Evolutionary conservation across 2,329 filamentous ascomycete species (phyloP), one percentile per base, ranked within the genome.

Genomic region (Xylariaceae sp.): DNA sequence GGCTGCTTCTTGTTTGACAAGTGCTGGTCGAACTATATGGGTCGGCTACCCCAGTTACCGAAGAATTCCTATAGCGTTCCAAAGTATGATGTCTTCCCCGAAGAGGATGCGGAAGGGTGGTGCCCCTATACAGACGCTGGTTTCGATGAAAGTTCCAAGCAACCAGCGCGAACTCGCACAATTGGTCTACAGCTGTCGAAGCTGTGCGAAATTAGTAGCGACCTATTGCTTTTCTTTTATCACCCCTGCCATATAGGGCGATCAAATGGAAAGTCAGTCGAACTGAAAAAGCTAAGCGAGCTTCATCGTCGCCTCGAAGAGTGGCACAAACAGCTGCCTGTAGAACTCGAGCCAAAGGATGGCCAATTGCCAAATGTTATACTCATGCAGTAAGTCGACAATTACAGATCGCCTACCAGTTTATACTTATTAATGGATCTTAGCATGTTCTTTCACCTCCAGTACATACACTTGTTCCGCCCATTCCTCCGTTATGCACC

Each of bases 1-100:
- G 94, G 94, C 6, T 97, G 92, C 70, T 97, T 94, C 72, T 75
- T 96, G n/a, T 96, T 97, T 70, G 94, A 99, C 76, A 97, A 97
- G 80, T 96, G 91, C 71, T 97, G 93, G 92, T 96, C 92, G 43
- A 97, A 97, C 70, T 97, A 97, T 64, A 82, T 97, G 21, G 93
- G 94, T 41, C 87, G 94, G 36, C 79, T 97, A 57, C 93, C 94
- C 9, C 93, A 97, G 70, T 77, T 97, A 9, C 87, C 91, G 0
- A 86, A 84, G 35, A 85, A 85, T 24, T 89, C 89, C 6, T 89
- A 91, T 64, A 96, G 88, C 27, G 90, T 92, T 1, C 88, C 91
- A 21, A 96, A 93, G 70, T 89, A 91, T 60, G 92, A 97, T 55
- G 91, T 97, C 9, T 94, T 96, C 62, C 92, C 92, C 0, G 82